A percentile compares a stretch with the other conserved stretches of the same genome.
Conservation (phyloP, 2,329 filamentous ascomycete species). For the Hypoxylon rubiginosum region DNA sequence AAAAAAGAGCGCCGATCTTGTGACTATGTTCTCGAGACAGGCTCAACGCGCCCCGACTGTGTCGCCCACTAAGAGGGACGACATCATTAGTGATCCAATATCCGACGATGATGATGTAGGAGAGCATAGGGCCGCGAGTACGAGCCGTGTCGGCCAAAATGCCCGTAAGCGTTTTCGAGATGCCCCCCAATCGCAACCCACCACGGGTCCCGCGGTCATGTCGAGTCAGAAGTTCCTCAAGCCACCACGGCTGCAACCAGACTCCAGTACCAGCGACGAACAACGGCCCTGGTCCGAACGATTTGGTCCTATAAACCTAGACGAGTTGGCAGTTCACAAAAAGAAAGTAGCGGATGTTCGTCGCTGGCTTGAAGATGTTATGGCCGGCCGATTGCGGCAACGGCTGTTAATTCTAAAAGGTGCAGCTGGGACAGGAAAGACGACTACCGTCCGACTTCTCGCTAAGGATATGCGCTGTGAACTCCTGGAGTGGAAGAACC, state of each 20-base stretch:
- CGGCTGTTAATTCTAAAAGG: conserved; percentile 88
- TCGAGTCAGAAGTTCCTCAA: conserved; percentile 67
- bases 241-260: conserved; percentile 53
- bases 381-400: conserved; percentile 74
- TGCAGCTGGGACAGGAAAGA: conserved; percentile 92
- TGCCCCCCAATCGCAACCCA: conserved; percentile 48
- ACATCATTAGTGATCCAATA: conserved; percentile 68
- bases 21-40: conserved; percentile 73
- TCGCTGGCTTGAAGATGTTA: conserved; percentile 83
- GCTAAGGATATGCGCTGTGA: conserved; percentile 82
- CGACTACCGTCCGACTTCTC: conserved; percentile 84
- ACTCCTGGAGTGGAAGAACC: conserved; percentile 92
- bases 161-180: conserved; percentile 67
- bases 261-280: conserved; percentile 62
- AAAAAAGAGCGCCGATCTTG: conserved; percentile 69
- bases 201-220: conserved; percentile 39
- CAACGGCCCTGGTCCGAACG: conserved; percentile 87
- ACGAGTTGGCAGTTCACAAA: conserved; percentile 94
- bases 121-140: conserved; percentile 62
- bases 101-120: conserved; percentile 72
- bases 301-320: conserved; percentile 79
- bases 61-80: conserved; percentile 57
- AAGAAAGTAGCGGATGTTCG: conserved; percentile 91
- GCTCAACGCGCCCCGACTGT: conserved; percentile 62
- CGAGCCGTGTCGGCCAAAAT: conserved; percentile 69